Conservation (phyloP, 441 rosid genomes). For the Flueggea neowawraea region DNA sequence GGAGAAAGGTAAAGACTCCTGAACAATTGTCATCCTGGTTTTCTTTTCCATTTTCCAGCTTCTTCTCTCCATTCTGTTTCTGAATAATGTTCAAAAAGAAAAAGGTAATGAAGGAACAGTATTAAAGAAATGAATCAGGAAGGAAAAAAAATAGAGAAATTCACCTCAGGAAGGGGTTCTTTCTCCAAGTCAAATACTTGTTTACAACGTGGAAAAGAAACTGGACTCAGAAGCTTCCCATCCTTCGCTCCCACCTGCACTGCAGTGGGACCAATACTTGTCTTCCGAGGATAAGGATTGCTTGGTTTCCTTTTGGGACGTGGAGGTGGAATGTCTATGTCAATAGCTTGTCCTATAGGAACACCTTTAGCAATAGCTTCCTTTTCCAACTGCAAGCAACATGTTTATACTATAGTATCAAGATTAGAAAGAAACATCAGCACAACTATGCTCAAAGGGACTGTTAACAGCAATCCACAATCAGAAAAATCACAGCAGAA, state of each 20-base stretch:
- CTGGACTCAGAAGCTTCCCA: conserved; percentile 42
- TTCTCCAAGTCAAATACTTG: conserved; percentile 65
- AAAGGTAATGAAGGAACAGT: conserved; percentile 6
- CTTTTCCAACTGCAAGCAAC: conserved; percentile 80
- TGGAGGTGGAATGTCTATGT: conserved; percentile 96
- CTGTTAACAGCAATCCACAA: neutral
- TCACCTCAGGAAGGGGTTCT: conserved; percentile 63
- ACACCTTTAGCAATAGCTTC: conserved; percentile 89
- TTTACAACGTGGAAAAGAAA: conserved; percentile 42
- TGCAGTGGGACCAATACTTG: conserved; percentile 35
- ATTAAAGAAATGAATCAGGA: conserved; percentile 7
- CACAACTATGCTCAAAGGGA: conserved; percentile 5
- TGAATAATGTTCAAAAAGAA: conserved; percentile 21
- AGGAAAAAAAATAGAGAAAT: conserved; percentile 9
- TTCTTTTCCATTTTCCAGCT: conserved; percentile 43
- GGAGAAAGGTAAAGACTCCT: conserved; percentile 47
- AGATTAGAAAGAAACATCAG: conserved; percentile 8
- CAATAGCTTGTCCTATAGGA: conserved; percentile 70
- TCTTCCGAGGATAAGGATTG: conserved; percentile 96
- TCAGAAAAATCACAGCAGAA: neutral
- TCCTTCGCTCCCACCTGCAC: conserved; percentile 50
- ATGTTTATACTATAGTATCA: conserved; percentile 10
- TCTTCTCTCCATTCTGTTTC: conserved; percentile 45
- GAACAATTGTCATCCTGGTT: conserved; percentile 66
- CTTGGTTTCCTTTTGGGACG: conserved; percentile 96